A percentile compares a stretch with the other conserved stretches of the same genome.
phyloP scores from a whole-genome alignment of 73 alveolate species.

The Paramecium primaurelia region DNA sequence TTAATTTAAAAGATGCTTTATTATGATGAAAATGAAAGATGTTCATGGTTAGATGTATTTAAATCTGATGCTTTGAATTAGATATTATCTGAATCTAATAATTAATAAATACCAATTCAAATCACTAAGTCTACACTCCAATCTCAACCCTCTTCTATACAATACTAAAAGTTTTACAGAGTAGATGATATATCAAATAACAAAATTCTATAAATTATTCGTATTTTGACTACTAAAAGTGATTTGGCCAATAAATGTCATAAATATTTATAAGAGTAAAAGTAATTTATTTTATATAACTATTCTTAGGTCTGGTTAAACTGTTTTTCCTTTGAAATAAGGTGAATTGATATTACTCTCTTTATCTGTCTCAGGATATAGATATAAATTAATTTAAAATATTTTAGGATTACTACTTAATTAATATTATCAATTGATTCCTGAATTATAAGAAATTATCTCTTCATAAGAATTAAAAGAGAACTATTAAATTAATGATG shows the following conservation, averaged over 20 bases:
- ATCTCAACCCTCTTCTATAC: neutral
- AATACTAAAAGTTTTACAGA: neutral
- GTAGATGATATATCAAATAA: neutral
- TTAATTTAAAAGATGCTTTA: neutral
- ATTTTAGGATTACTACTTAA: neutral
- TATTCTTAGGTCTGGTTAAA: neutral
- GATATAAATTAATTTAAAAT: neutral
- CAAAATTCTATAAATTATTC: neutral
- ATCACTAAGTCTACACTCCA: neutral
- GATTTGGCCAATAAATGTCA: neutral
- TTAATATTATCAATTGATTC: neutral
- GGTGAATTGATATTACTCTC: neutral
- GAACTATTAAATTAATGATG: neutral
- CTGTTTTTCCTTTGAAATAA: neutral
- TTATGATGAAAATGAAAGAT: neutral
- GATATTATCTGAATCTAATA: neutral
- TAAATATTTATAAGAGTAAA: neutral
- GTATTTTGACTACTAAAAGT: neutral
- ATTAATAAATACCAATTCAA: neutral
- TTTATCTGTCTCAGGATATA: neutral
- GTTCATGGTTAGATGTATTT: neutral
- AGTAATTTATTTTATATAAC: neutral
- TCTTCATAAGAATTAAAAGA: neutral
- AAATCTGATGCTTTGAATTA: neutral
- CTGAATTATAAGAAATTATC: neutral